Conservation (phyloP, 148 eudicot species). For the Fallopia convolvulus region DNA sequence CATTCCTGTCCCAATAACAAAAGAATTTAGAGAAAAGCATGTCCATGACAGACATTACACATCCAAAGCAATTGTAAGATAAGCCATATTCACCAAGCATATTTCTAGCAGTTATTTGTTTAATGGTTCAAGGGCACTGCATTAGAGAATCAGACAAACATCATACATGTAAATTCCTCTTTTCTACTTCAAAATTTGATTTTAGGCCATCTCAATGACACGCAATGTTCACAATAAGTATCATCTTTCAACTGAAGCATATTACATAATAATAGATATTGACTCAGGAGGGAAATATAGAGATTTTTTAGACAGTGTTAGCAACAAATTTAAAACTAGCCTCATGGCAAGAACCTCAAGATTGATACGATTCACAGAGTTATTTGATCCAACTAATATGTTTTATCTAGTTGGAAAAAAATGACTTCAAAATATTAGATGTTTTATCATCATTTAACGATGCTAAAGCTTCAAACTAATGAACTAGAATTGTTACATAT, state of each 20-base stretch:
- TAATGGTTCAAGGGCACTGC: neutral
- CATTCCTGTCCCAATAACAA: slow-evolving; percentile 37
- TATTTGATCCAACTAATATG: neutral
- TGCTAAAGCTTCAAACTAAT: neutral
- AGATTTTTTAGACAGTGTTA: neutral
- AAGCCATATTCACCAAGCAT: neutral
- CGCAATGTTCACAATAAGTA: neutral
- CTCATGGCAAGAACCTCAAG: neutral
- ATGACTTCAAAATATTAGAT: neutral
- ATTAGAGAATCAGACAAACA: neutral
- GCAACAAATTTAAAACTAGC: neutral
- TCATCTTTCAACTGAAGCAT: neutral
- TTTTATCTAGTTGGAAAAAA: neutral
- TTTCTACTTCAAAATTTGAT: neutral
- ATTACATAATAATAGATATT: neutral
- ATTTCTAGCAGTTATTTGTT: neutral
- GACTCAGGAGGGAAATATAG: neutral
- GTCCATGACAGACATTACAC: neutral
- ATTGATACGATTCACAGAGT: neutral
- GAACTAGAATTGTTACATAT: neutral
- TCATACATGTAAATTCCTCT: neutral
- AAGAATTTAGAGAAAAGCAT: neutral
- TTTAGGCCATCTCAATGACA: neutral
- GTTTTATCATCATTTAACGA: neutral
- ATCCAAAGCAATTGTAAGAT: neutral